Percentiles rank a stretch among this genome's conserved stretches.
phyloP scores from a whole-genome alignment of 306 rosid genomes.

The Quercus bicolor region DNA sequence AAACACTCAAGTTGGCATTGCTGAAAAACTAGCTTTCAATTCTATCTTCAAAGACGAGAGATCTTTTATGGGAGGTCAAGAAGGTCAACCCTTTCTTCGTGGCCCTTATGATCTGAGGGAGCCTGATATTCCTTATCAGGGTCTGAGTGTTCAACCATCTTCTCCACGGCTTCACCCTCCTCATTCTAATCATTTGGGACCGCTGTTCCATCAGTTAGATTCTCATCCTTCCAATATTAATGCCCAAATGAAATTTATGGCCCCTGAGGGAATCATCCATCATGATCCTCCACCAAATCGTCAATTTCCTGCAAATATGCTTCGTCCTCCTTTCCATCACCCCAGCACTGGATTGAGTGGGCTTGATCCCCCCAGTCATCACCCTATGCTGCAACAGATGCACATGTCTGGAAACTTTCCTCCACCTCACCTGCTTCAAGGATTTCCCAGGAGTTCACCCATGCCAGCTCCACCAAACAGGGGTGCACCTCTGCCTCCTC shows the following conservation, averaged over 20 bases:
- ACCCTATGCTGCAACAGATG: conserved; percentile 74
- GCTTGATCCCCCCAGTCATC: conserved; percentile 62
- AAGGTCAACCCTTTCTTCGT: conserved; percentile 50
- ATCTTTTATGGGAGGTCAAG: conserved; percentile 56
- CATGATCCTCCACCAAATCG: conserved; percentile 57
- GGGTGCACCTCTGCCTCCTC: conserved; percentile 33
- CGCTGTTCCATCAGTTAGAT: conserved; percentile 58
- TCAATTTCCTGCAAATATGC: conserved; percentile 65
- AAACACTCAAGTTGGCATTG: conserved; percentile 50
- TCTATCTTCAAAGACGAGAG: conserved; percentile 62
- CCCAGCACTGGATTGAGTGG: conserved; percentile 47
- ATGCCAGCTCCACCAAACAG: conserved; percentile 46
- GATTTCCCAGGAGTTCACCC: conserved; percentile 63
- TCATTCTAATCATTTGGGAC: conserved; percentile 55
- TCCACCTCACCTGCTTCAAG: conserved; percentile 65
- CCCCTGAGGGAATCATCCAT: conserved; percentile 56
- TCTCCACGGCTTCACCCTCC: conserved; percentile 57
- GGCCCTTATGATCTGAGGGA: conserved; percentile 68
- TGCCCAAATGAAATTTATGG: conserved; percentile 56
- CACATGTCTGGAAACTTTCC: conserved; percentile 62
- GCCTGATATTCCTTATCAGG: conserved; percentile 55
- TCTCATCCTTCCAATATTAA: conserved; percentile 56
- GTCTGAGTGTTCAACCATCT: conserved; percentile 52
- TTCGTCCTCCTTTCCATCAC: conserved; percentile 75
- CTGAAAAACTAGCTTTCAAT: conserved; percentile 57